Conservation (phyloP, 805 yeast genomes). For the Saturnispora sekii region DNA sequence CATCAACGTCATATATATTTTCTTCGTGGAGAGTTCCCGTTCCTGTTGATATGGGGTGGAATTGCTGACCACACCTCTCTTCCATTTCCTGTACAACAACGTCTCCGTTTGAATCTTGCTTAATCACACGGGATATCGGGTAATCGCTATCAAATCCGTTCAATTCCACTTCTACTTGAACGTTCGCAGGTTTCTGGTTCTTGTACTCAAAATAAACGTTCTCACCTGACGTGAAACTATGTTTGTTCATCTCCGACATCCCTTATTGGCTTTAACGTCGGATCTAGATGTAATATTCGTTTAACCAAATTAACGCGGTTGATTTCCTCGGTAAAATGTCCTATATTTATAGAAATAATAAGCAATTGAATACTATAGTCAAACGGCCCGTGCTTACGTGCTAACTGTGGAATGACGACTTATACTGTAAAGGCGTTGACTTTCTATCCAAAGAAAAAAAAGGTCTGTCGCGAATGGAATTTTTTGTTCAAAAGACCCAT, state of each 20-base stretch:
- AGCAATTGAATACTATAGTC: too few species aligned
- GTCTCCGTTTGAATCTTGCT: slow-evolving; percentile 61
- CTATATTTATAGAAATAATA: too few species aligned
- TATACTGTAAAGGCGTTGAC: too few species aligned
- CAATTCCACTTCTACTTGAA: slow-evolving; percentile 33
- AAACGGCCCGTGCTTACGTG: too few species aligned
- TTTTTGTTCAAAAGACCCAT: too few species aligned
- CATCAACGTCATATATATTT: too few species aligned
- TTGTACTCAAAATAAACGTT: slow-evolving; percentile 19
- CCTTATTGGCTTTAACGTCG: background rate
- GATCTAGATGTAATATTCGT: background rate
- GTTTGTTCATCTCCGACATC: slow-evolving; percentile 2
- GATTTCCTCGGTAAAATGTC: too few species aligned
- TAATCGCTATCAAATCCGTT: slow-evolving; percentile 53
- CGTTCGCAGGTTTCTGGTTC: background rate
- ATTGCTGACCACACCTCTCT: slow-evolving; percentile 5
- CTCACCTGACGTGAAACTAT: slow-evolving; percentile 16
- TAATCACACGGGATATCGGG: slow-evolving; percentile 63
- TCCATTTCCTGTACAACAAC: slow-evolving; percentile 55
- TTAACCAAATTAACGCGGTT: background rate
- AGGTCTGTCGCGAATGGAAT: too few species aligned
- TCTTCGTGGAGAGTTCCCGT: slow-evolving; percentile 9
- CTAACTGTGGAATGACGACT: too few species aligned
- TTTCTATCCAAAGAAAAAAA: too few species aligned
- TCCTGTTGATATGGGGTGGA: slow-evolving; percentile 7